Conservation (phyloP, 176 grass and related monocot genomes). For the Thinopyrum elongatum region DNA sequence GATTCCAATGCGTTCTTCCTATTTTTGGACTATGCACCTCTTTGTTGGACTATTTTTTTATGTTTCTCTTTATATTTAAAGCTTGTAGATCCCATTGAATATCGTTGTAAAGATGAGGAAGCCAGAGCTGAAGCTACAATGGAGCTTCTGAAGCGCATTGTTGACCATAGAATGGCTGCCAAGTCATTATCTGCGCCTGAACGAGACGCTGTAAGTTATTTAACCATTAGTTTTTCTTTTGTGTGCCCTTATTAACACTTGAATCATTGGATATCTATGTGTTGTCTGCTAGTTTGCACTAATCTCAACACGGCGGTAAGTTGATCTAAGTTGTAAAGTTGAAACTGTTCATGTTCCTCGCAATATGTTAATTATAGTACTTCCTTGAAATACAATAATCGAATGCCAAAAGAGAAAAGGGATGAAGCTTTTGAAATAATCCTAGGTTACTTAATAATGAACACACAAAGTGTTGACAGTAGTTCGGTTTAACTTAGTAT, state of each 20-base stretch:
- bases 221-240: neutral
- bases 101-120: slow-evolving; percentile 89
- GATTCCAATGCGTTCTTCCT: neutral
- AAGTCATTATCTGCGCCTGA: slow-evolving; percentile 56
- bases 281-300: neutral
- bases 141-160: slow-evolving; percentile 75
- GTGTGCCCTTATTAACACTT: neutral
- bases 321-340: neutral
- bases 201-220: slow-evolving; percentile 64
- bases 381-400: neutral
- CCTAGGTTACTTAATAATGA: neutral
- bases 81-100: slow-evolving; percentile 98
- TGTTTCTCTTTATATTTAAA: slow-evolving; percentile 37
- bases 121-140: slow-evolving; percentile 60
- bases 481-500: neutral
- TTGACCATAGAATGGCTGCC: slow-evolving; percentile 57
- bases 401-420: neutral
- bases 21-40: neutral
- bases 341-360: neutral
- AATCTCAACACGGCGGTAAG: neutral
- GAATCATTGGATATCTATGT: neutral
- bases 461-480: neutral
- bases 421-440: neutral
- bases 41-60: slow-evolving; percentile 24
- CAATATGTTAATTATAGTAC: slow-evolving; percentile 13